These are phyloP conservation scores for Cytospora mali DNA, from an alignment of 2,329 filamentous ascomycete genomes.

Conservation along the genomic window DNA sequence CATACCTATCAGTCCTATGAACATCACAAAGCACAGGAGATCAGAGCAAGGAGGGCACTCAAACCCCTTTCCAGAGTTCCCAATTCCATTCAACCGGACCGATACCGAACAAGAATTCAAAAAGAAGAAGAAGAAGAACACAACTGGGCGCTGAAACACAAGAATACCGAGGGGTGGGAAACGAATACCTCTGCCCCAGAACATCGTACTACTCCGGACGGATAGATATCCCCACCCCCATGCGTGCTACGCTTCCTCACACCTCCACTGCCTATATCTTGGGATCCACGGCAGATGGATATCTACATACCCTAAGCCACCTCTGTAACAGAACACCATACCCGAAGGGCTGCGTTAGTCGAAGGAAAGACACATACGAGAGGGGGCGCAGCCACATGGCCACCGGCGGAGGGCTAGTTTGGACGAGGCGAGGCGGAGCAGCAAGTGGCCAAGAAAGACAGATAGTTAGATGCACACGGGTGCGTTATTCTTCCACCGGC, in stretches of 20 bases:
- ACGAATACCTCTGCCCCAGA: too few species aligned
- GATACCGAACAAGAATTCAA: too few species aligned
- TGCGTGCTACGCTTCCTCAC: background rate
- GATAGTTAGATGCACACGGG: too few species aligned
- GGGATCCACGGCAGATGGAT: background rate
- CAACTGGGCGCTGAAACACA: too few species aligned
- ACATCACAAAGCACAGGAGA: too few species aligned
- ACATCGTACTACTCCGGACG: constrained; percentile 1
- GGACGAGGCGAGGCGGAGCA: background rate
- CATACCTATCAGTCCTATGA: too few species aligned
- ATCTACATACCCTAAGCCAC: background rate
- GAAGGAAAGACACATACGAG: constrained; percentile 1
- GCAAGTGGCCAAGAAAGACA: too few species aligned
- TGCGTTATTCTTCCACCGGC: too few species aligned
- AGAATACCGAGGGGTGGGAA: background rate
- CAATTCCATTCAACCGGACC: too few species aligned
- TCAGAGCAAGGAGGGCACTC: background rate
- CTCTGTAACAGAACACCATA: background rate
- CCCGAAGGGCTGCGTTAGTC: background rate
- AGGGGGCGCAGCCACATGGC: background rate
- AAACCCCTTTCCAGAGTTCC: too few species aligned
- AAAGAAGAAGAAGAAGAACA: too few species aligned
- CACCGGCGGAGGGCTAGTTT: background rate
- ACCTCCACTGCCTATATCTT: background rate
- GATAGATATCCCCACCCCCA: background rate